Evolutionary conservation across 2,329 filamentous ascomycete genomes (phyloP).

Genomic region (Cryphonectria carpinicola): DNA sequence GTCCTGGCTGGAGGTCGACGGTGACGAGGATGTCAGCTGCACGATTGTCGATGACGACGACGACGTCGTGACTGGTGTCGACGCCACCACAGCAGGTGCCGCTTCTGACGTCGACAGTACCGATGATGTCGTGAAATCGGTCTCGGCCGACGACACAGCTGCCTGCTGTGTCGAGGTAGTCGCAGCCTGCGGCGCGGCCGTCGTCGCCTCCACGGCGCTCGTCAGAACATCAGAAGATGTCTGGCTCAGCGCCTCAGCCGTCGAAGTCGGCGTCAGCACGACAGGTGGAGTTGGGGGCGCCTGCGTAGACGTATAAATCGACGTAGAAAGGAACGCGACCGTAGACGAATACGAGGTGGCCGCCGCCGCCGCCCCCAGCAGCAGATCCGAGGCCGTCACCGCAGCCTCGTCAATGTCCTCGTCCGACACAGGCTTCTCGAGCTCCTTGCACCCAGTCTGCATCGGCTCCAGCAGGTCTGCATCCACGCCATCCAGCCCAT

Average conservation of each 20-base stretch:
- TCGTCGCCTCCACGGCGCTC: background rate
- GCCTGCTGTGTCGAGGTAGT: background rate
- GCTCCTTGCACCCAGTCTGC: conserved; percentile 26
- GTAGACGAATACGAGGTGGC: background rate
- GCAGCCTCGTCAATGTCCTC: conserved; percentile 20
- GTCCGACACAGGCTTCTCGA: conserved; percentile 24
- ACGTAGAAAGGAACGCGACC: background rate
- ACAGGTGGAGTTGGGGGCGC: background rate
- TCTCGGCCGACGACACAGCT: background rate
- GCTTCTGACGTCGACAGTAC: conserved; percentile 8
- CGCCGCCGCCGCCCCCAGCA: background rate
- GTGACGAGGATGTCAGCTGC: background rate
- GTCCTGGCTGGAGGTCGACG: background rate
- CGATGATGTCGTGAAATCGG: background rate
- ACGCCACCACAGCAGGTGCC: background rate
- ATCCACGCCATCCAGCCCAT: conserved; percentile 13
- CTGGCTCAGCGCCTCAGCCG: conserved; percentile 3
- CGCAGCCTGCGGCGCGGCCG: background rate
- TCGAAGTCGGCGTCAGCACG: background rate
- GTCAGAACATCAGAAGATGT: background rate
- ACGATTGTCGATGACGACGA: background rate
- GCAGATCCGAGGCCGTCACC: conserved; percentile 9
- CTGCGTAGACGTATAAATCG: conserved; percentile 6
- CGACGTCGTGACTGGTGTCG: background rate
- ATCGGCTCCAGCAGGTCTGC: conserved; percentile 24